phyloP scores from a whole-genome alignment of 345 rosid species.

The Geranium rotundifolium region DNA sequence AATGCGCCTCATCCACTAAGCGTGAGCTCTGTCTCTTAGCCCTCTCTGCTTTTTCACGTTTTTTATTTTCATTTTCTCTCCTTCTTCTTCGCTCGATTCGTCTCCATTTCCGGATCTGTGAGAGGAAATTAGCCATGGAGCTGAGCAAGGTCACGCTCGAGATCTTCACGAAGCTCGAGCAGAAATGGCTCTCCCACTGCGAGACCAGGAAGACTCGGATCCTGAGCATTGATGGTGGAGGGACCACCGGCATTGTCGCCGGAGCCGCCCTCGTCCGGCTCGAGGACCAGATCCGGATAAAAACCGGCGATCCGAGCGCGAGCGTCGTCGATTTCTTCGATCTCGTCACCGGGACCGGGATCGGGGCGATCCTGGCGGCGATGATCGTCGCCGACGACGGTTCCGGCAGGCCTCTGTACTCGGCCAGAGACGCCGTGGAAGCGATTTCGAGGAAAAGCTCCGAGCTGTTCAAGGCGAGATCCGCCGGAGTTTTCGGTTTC shows the following conservation, averaged over 20 bases:
- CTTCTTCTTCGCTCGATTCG: too few relatives aligned
- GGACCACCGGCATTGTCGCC: constrained; percentile 57
- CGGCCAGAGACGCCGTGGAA: constrained; percentile 62
- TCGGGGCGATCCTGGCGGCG: constrained; percentile 73
- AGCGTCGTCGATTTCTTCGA: constrained; percentile 80
- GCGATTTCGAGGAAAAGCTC: constrained; percentile 32
- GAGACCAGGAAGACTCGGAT: constrained; percentile 54
- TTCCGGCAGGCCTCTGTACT: constrained; percentile 60
- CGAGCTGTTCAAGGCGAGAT: constrained; percentile 39
- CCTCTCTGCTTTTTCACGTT: too few relatives aligned
- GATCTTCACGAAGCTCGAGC: constrained; percentile 84
- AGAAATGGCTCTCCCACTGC: constrained; percentile 86
- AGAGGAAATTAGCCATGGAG: constrained; percentile 33
- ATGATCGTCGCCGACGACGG: constrained; percentile 62
- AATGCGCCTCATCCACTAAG: too few relatives aligned
- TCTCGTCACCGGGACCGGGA: constrained; percentile 75
- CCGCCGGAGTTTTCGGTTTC: constrained; percentile 14
- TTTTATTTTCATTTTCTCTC: too few relatives aligned
- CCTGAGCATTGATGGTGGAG: constrained; percentile 89
- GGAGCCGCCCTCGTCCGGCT: constrained; percentile 59
- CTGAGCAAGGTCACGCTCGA: constrained; percentile 82
- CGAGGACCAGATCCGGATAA: constrained; percentile 83
- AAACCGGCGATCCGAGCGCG: constrained; percentile 52
- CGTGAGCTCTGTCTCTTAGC: too few relatives aligned
- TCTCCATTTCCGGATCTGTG: too few relatives aligned